Evolutionary conservation across 2,329 filamentous ascomycete species (phyloP).

Genomic region (Sporothrix globosa): DNA sequence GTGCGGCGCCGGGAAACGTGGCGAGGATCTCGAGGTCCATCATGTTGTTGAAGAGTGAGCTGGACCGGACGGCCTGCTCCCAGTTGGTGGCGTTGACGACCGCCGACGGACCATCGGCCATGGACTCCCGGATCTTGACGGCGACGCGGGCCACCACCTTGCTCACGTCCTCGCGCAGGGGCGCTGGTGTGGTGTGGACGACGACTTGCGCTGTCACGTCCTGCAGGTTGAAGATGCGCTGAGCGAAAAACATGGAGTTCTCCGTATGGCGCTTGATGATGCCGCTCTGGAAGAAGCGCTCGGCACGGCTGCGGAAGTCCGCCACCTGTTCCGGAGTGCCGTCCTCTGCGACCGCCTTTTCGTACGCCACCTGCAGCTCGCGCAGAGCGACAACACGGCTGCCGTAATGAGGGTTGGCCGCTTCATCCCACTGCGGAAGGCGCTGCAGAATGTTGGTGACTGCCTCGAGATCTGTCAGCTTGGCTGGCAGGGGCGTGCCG

Average conservation of each 20-base stretch:
- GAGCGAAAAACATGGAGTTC: constrained; percentile 35
- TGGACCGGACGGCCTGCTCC: constrained; percentile 36
- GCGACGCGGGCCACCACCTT: constrained; percentile 42
- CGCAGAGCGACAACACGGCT: constrained; percentile 30
- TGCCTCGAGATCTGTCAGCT: constrained; percentile 35
- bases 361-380: constrained; percentile 36
- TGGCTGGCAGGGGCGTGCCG: constrained; percentile 37
- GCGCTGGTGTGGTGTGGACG: constrained; percentile 37
- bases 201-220: constrained; percentile 32
- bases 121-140: constrained; percentile 23
- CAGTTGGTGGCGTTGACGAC: constrained; percentile 27
- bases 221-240: constrained; percentile 36
- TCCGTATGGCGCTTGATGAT: constrained; percentile 38
- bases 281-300: constrained; percentile 35
- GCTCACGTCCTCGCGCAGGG: constrained; percentile 44
- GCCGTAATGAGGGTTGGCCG: constrained; percentile 32
- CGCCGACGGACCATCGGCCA: not conserved
- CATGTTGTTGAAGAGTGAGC: constrained; percentile 36
- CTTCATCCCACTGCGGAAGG: constrained; percentile 33
- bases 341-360: constrained; percentile 34
- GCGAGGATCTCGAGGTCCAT: constrained; percentile 36
- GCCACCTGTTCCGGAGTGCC: constrained; percentile 34
- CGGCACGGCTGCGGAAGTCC: constrained; percentile 32
- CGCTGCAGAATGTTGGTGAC: constrained; percentile 35
- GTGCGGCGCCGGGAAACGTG: constrained; percentile 37